Conservation (phyloP, 2,329 filamentous ascomycete genomes). For the Parastagonospora avenae region DNA sequence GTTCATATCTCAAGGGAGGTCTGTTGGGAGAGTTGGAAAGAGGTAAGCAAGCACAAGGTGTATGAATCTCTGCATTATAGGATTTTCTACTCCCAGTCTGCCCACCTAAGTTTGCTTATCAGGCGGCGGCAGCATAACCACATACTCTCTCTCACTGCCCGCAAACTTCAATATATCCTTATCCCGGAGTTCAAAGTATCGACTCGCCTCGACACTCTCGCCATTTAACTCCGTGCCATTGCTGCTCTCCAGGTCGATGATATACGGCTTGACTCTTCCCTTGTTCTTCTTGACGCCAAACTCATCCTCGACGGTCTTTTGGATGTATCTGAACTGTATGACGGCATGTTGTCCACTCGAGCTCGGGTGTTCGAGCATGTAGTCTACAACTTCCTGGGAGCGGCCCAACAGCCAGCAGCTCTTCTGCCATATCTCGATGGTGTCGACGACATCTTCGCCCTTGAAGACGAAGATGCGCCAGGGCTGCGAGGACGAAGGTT, state of each 20-base stretch:
- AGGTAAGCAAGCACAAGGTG: too few relatives aligned
- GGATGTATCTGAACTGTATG: constrained; percentile 86
- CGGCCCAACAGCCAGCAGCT: constrained; percentile 92
- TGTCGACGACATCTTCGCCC: constrained; percentile 77
- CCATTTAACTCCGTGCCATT: constrained; percentile 88
- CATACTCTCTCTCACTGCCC: constrained; percentile 87
- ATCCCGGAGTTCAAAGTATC: constrained; percentile 84
- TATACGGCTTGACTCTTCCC: constrained; percentile 70
- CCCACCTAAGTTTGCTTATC: constrained; percentile 8
- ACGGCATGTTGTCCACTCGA: constrained; percentile 95
- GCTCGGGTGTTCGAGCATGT: constrained; percentile 86
- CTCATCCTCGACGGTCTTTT: constrained; percentile 84
- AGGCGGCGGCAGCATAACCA: constrained; percentile 76
- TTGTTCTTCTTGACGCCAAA: constrained; percentile 58
- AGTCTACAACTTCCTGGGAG: constrained; percentile 79
- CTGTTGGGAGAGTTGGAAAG: too few relatives aligned
- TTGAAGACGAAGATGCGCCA: constrained; percentile 98
- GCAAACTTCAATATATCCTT: constrained; percentile 92
- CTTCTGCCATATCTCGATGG: constrained; percentile 73
- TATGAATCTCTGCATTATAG: too few relatives aligned
- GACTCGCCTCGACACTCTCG: constrained; percentile 71
- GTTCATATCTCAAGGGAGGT: too few relatives aligned
- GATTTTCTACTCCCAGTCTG: too few relatives aligned
- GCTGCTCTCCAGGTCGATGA: constrained; percentile 91
- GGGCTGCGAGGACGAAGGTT: constrained; percentile 74